A percentile compares a stretch with the other conserved stretches of the same genome.
These are phyloP conservation scores for Pythium coloratum DNA, from an alignment of 352 stramenopile species.

Conservation along the genomic window DNA sequence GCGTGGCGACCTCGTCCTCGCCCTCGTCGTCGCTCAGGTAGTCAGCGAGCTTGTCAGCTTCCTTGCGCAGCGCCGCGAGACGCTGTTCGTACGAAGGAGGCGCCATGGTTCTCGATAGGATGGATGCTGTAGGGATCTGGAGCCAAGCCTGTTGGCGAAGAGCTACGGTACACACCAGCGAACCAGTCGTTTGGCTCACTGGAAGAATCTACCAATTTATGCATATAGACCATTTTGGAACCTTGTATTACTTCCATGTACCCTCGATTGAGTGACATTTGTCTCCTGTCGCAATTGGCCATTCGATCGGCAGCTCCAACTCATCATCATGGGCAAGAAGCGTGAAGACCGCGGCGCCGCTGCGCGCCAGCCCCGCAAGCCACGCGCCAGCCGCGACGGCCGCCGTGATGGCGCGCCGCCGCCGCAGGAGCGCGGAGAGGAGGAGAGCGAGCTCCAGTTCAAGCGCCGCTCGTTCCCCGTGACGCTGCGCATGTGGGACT, in stretches of 20 bases:
- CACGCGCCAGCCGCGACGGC: conserved; percentile 24
- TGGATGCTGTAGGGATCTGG: neutral
- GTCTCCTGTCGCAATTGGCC: neutral
- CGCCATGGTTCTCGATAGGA: conserved; percentile 36
- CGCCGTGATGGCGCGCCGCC: conserved; percentile 16
- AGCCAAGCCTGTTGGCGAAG: neutral
- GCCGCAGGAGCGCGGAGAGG: conserved; percentile 37
- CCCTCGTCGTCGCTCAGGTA: conserved; percentile 82
- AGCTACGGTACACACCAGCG: neutral
- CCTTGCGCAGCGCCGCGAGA: conserved; percentile 62
- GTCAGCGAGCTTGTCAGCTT: conserved; percentile 76
- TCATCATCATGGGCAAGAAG: conserved; percentile 39
- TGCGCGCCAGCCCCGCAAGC: conserved; percentile 18
- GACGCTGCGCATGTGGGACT: conserved; percentile 94
- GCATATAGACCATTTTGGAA: neutral
- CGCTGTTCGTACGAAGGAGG: conserved; percentile 78
- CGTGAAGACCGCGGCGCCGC: conserved; percentile 20
- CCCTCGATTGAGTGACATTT: conserved; percentile 10
- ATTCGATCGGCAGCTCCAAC: conserved; percentile 5
- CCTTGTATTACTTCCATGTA: neutral
- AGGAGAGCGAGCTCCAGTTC: conserved; percentile 68
- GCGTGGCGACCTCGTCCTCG: conserved; percentile 59
- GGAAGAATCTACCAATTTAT: neutral
- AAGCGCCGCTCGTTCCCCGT: conserved; percentile 75
- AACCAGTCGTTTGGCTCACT: neutral